A percentile compares a stretch with the other conserved stretches of the same genome.
Evolutionary conservation across 176 grass and related monocot species (phyloP).

Genomic region (Carex cristatella): DNA sequence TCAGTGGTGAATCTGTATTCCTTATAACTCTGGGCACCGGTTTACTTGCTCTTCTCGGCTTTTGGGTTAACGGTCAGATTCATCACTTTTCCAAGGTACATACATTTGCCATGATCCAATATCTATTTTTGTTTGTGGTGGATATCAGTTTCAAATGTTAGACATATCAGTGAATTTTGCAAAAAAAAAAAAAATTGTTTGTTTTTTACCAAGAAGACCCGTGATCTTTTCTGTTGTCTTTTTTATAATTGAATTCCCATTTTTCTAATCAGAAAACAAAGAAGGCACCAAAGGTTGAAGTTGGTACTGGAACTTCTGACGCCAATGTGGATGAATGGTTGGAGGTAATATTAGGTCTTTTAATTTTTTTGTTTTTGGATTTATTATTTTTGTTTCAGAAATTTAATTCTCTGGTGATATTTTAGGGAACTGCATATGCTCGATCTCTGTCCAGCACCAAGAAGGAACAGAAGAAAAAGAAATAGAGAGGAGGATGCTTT

Average conservation of each 20-base stretch:
- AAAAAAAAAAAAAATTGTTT: not conserved
- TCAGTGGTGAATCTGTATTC: constrained; percentile 95
- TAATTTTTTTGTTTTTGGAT: not conserved
- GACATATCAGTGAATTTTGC: not conserved
- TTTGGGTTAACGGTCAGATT: constrained; percentile 92
- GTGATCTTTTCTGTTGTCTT: not conserved
- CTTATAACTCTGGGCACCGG: constrained; percentile 82
- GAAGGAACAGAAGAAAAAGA: constrained; percentile 29
- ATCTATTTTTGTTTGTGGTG: not conserved
- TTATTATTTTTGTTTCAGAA: not conserved
- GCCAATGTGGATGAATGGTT: constrained; percentile 93
- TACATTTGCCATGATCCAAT: not conserved
- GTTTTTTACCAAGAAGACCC: not conserved
- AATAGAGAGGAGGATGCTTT: not conserved
- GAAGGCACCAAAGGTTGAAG: constrained; percentile 80
- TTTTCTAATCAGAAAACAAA: constrained; percentile 63
- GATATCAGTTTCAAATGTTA: not conserved
- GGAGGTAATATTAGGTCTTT: constrained; percentile 38
- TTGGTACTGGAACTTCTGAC: constrained; percentile 69
- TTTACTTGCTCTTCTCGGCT: constrained; percentile 59
- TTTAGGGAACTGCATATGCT: constrained; percentile 21
- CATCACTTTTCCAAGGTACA: constrained; percentile 88
- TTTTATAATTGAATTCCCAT: constrained; percentile 13
- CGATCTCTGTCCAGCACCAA: not conserved
- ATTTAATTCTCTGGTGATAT: not conserved